These are phyloP conservation scores for Myxozyma sirexii DNA, from an alignment of 805 yeast species.

Conservation along the genomic window DNA sequence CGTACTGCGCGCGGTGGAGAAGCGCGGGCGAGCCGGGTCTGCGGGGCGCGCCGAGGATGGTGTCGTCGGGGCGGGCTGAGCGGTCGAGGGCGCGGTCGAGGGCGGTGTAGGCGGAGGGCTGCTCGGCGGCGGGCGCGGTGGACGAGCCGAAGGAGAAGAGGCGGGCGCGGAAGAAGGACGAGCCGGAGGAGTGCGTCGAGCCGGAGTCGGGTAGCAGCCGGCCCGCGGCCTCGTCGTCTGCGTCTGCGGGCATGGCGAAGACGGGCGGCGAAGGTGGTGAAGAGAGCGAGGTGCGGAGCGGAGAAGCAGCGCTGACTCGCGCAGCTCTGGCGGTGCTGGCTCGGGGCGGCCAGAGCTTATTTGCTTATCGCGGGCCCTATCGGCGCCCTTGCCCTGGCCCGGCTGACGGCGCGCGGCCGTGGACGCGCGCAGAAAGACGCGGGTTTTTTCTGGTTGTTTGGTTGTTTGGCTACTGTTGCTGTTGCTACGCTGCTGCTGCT, in stretches of 20 bases:
- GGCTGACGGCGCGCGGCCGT: too few species aligned
- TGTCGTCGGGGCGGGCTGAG: slow-evolving; percentile 19
- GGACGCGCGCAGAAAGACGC: too few species aligned
- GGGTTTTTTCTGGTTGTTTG: too few species aligned
- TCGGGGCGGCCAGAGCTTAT: neutral
- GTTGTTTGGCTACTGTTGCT: too few species aligned
- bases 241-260: slow-evolving; percentile 1
- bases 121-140: neutral
- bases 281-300: neutral
- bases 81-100: slow-evolving; percentile 19
- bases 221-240: slow-evolving; percentile 18
- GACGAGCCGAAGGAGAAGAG: slow-evolving; percentile 25
- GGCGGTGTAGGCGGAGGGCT: slow-evolving; percentile 21
- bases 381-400: too few species aligned
- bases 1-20: slow-evolving; percentile 19
- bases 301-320: neutral
- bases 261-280: neutral
- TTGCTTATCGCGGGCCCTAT: too few species aligned
- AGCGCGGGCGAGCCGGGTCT: slow-evolving; percentile 19
- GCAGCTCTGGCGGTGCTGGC: neutral
- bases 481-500: too few species aligned
- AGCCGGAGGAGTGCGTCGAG: slow-evolving; percentile 20
- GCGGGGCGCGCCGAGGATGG: slow-evolving; percentile 34
- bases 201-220: slow-evolving; percentile 21
- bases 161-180: slow-evolving; percentile 28